A percentile compares a stretch with the other conserved stretches of the same genome.
Evolutionary conservation across 345 rosid genomes (phyloP).

Genomic region (Linum lewisii): DNA sequence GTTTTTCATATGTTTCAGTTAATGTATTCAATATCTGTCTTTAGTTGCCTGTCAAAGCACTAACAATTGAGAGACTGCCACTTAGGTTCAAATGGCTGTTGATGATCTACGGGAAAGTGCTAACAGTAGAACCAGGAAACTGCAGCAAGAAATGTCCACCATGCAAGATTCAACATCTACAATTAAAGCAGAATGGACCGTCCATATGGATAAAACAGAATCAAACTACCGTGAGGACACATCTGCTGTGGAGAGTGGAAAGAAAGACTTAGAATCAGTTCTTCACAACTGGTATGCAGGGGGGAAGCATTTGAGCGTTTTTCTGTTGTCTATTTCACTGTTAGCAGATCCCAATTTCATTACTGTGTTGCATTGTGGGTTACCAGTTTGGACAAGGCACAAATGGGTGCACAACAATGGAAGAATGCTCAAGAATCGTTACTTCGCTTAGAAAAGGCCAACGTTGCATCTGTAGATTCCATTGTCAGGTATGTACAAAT

Average conservation of each 20-base stretch:
- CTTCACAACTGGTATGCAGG: constrained; percentile 64
- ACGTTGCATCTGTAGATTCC: constrained; percentile 78
- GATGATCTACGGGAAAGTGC: constrained; percentile 73
- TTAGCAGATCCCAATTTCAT: neutral
- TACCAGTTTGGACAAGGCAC: constrained; percentile 65
- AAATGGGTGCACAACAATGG: constrained; percentile 80
- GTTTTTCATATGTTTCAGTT: neutral
- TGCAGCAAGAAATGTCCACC: constrained; percentile 88
- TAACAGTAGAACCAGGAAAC: constrained; percentile 53
- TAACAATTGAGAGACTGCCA: constrained; percentile 5
- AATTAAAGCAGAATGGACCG: constrained; percentile 66
- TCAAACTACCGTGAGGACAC: constrained; percentile 54
- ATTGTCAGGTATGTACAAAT: constrained; percentile 52
- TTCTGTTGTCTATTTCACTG: constrained; percentile 1
- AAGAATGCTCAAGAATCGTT: constrained; percentile 78
- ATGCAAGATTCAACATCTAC: constrained; percentile 76
- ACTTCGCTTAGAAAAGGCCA: constrained; percentile 61
- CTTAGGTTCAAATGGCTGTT: constrained; percentile 82
- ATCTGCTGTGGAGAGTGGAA: constrained; percentile 65
- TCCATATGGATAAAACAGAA: constrained; percentile 79
- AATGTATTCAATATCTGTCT: neutral
- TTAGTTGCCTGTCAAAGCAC: constrained; percentile 1
- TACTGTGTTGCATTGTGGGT: constrained; percentile 1
- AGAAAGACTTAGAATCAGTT: constrained; percentile 69
- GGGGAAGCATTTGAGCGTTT: neutral